Evolutionary conservation across 805 yeast genomes (phyloP), one percentile per base, ranked within the genome.

Genomic region (Kodamaea lidongshanica): DNA sequence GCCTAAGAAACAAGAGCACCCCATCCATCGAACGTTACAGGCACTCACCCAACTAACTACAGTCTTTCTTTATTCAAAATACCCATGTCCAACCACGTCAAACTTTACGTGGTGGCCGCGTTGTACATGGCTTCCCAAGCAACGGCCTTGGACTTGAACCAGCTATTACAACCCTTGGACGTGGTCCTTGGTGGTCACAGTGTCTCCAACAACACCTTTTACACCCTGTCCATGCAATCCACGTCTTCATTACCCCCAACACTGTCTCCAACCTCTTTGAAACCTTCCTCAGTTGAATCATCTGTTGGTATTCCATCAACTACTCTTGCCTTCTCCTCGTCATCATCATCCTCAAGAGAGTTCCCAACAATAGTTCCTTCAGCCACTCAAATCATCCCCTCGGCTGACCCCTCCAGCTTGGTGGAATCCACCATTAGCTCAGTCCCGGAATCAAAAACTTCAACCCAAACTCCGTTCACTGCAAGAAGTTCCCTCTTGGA

Each of bases 1-100:
- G n/a, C n/a, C n/a, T n/a, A n/a, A n/a, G n/a, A n/a, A n/a, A n/a
- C n/a, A n/a, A n/a, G n/a, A n/a, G n/a, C n/a, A n/a, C n/a, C n/a
- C n/a, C n/a, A n/a, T n/a, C n/a, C n/a, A n/a, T n/a, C n/a, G n/a
- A n/a, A n/a, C n/a, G n/a, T n/a, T n/a, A n/a, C n/a, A n/a, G n/a
- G n/a, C n/a, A n/a, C n/a, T n/a, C n/a, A n/a, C n/a, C n/a, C n/a
- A n/a, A n/a, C 51, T 42, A 38, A 49, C 54, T 39, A 32, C 43
- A 37, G 54, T 49, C 54, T 28, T 40, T 49, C 54, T 34, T 48
- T 38, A 38, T 14, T 16, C 22, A 24, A 7, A 37, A 17, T 18
- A 35, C n/a, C 28, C 37, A 25, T 34, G 28, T 12, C 25, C 24
- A 21, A n/a, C n/a, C n/a, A 27, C 22, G 13, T 27, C 22, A 34